Percentiles rank a stretch among this genome's conserved stretches.
Evolutionary conservation across 2,329 filamentous ascomycete genomes (phyloP).

Genomic region (Sporothrix luriei): DNA sequence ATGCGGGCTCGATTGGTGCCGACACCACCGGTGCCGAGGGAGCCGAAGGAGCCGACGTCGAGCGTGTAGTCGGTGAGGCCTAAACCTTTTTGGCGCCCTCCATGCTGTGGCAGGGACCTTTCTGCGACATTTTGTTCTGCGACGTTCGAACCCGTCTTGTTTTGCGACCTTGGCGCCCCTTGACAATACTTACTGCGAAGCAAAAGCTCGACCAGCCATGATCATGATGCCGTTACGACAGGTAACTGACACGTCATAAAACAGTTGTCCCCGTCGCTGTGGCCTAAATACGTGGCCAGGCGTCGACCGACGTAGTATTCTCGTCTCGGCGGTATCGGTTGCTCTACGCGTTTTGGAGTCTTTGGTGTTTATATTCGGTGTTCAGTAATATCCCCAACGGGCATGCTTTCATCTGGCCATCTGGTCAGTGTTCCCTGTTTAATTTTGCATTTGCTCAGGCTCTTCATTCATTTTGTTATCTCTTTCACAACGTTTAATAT

Average conservation of each 20-base stretch:
- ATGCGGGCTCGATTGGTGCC: slow-evolving; percentile 2
- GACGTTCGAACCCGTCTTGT: not conserved
- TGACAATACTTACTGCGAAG: not conserved
- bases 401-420: slow-evolving; percentile 20
- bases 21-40: slow-evolving; percentile 4
- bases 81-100: not conserved
- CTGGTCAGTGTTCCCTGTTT: not conserved
- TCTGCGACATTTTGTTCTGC: slow-evolving; percentile 3
- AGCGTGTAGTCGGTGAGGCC: slow-evolving; percentile 23
- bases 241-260: slow-evolving; percentile 11
- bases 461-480: slow-evolving; percentile 19
- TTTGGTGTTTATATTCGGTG: slow-evolving; percentile 14
- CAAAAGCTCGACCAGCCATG: not conserved
- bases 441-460: slow-evolving; percentile 18
- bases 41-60: not conserved
- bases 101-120: not conserved
- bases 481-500: not conserved
- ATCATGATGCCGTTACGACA: not conserved
- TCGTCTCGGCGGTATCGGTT: too few species aligned
- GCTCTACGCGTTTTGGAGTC: slow-evolving; percentile 10
- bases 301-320: not conserved
- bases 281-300: slow-evolving; percentile 8
- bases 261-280: slow-evolving; percentile 22
- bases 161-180: not conserved
- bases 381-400: slow-evolving; percentile 14